Conservation (phyloP, 805 yeast species). For the Metschnikowia lunata region DNA sequence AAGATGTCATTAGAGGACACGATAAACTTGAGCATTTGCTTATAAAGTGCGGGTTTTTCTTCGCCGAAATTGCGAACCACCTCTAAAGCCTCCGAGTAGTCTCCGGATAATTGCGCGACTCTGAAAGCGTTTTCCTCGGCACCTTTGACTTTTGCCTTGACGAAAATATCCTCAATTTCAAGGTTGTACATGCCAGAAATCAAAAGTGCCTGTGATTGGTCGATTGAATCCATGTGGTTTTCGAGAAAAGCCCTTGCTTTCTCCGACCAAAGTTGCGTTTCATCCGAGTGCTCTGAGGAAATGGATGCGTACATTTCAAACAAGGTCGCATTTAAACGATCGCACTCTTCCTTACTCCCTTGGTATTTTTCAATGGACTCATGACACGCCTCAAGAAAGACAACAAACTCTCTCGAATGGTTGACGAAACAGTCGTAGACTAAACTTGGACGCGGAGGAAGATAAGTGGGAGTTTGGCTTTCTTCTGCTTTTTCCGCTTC, state of each 20-base stretch:
- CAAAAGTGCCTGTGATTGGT: slow-evolving; percentile 50
- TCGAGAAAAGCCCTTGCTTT: slow-evolving; percentile 58
- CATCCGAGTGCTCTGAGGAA: slow-evolving; percentile 34
- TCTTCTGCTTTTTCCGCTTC: background rate
- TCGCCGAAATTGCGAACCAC: slow-evolving; percentile 59
- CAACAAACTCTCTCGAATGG: slow-evolving; percentile 83
- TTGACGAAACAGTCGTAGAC: slow-evolving; percentile 84
- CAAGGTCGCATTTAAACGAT: slow-evolving; percentile 70
- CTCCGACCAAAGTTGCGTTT: slow-evolving; percentile 49
- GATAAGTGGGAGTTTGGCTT: slow-evolving; percentile 58
- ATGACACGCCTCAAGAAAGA: slow-evolving; percentile 86
- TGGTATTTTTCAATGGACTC: slow-evolving; percentile 74
- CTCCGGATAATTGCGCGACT: slow-evolving; percentile 54
- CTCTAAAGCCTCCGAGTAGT: slow-evolving; percentile 52
- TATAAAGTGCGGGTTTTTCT: slow-evolving; percentile 59
- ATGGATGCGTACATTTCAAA: slow-evolving; percentile 75
- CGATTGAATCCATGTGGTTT: slow-evolving; percentile 47
- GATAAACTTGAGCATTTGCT: slow-evolving; percentile 59
- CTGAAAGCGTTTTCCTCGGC: slow-evolving; percentile 60
- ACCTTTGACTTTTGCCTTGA: slow-evolving; percentile 34
- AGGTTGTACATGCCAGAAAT: slow-evolving; percentile 52
- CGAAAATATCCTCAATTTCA: slow-evolving; percentile 42
- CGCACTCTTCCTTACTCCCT: slow-evolving; percentile 63
- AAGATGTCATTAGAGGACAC: slow-evolving; percentile 52
- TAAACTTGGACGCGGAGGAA: slow-evolving; percentile 86